These are phyloP conservation scores for Protomyces macrosporus DNA, from an alignment of 1,139 yeast genomes.

Conservation along the genomic window DNA sequence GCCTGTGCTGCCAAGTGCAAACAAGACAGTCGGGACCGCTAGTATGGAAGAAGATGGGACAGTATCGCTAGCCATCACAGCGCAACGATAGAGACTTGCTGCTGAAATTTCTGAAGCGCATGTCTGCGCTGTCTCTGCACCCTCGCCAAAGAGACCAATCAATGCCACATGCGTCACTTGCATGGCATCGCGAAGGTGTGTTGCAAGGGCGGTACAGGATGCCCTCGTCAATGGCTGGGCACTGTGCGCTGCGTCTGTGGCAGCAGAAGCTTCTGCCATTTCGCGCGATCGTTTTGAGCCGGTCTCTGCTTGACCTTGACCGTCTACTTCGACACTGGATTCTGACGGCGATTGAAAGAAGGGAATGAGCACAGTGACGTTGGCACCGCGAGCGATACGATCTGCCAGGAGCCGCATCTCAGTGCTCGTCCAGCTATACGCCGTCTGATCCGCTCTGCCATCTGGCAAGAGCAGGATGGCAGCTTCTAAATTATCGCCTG, in stretches of 20 bases:
- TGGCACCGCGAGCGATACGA: conserved; percentile 14
- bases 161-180: not conserved
- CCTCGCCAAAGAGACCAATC: not conserved
- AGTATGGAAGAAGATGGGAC: not conserved
- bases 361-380: conserved; percentile 15
- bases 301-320: too few relatives aligned
- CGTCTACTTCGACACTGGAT: too few relatives aligned
- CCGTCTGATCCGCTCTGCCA: not conserved
- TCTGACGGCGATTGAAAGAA: not conserved
- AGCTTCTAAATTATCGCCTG: conserved; percentile 9
- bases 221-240: not conserved
- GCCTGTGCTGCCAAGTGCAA: not conserved
- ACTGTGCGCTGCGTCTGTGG: not conserved
- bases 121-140: not conserved
- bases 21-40: not conserved
- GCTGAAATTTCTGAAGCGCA: not conserved
- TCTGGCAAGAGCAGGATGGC: conserved; percentile 6
- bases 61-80: not conserved
- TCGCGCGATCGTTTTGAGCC: too few relatives aligned
- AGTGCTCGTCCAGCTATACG: not conserved
- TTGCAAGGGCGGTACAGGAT: not conserved
- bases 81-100: not conserved
- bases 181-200: not conserved
- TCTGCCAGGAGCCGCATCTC: conserved; percentile 10
- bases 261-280: not conserved